These are phyloP conservation scores for Sporothrix inflata DNA, from an alignment of 2,329 filamentous ascomycete genomes.

Conservation along the genomic window DNA sequence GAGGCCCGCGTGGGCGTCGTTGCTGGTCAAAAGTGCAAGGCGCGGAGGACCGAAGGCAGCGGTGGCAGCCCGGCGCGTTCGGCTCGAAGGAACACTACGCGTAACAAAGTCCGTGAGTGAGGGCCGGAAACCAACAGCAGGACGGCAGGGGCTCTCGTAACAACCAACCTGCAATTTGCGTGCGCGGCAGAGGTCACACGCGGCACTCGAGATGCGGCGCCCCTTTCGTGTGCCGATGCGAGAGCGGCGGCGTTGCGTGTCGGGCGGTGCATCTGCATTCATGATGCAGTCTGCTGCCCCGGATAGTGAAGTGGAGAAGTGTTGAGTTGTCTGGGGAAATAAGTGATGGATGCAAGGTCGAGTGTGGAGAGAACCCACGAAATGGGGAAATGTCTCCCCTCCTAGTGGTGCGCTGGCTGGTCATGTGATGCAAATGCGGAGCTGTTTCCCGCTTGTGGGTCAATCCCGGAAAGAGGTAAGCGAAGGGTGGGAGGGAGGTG, in stretches of 20 bases:
- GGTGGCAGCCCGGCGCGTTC: neutral
- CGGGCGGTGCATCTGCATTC: slow-evolving; percentile 9
- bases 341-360: slow-evolving; percentile 7
- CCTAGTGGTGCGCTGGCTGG: neutral
- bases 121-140: neutral
- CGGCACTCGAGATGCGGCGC: slow-evolving; percentile 12
- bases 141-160: neutral
- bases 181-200: slow-evolving; percentile 16
- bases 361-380: neutral
- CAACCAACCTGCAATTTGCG: slow-evolving; percentile 17
- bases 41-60: slow-evolving; percentile 8
- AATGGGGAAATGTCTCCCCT: neutral
- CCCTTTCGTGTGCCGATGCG: slow-evolving; percentile 22
- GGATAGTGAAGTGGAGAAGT: slow-evolving; percentile 10
- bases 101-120: slow-evolving; percentile 2
- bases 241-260: slow-evolving; percentile 16
- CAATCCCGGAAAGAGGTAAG: neutral
- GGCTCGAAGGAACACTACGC: slow-evolving; percentile 21
- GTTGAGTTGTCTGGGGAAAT: slow-evolving; percentile 9
- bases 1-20: slow-evolving; percentile 12
- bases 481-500: no score
- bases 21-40: slow-evolving; percentile 11
- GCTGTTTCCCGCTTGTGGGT: slow-evolving; percentile 1
- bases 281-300: neutral
- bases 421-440: neutral